Conservation (phyloP, 352 stramenopile genomes). For the Globisporangium echinulatum region DNA sequence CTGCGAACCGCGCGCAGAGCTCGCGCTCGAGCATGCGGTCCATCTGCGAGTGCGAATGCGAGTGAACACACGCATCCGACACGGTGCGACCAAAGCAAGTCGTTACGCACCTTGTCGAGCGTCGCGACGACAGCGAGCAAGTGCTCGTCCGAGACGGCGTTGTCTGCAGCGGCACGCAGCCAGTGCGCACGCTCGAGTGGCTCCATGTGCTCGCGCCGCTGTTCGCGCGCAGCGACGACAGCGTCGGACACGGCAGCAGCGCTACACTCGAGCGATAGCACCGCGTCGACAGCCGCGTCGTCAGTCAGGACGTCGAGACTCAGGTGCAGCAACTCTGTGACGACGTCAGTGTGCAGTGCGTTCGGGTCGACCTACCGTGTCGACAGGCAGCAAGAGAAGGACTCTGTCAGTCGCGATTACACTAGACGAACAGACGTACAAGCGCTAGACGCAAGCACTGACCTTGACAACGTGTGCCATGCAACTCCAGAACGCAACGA, state of each 20-base stretch:
- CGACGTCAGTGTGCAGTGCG: conserved; percentile 26
- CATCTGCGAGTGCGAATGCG: conserved; percentile 12
- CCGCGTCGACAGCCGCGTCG: conserved; percentile 9
- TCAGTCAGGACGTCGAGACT: conserved; percentile 25
- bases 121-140: conserved; percentile 17
- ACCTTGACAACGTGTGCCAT: conserved; percentile 10
- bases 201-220: conserved; percentile 19
- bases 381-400: too few species aligned
- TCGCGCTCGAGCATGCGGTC: conserved; percentile 15
- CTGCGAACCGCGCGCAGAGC: conserved; percentile 21
- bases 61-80: too few species aligned
- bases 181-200: conserved; percentile 23
- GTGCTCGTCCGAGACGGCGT: conserved; percentile 16
- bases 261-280: conserved; percentile 15
- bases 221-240: conserved; percentile 14
- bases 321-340: conserved; percentile 32
- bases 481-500: conserved; percentile 15
- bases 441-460: not conserved
- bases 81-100: not conserved
- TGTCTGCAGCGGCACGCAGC: conserved; percentile 26
- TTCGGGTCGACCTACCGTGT: conserved; percentile 17
- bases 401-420: too few species aligned
- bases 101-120: conserved; percentile 3
- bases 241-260: conserved; percentile 14
- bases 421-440: too few species aligned